Base-by-base conservation (phyloP, 78 protist genomes). In the Speleostelium caveatum region DNA sequence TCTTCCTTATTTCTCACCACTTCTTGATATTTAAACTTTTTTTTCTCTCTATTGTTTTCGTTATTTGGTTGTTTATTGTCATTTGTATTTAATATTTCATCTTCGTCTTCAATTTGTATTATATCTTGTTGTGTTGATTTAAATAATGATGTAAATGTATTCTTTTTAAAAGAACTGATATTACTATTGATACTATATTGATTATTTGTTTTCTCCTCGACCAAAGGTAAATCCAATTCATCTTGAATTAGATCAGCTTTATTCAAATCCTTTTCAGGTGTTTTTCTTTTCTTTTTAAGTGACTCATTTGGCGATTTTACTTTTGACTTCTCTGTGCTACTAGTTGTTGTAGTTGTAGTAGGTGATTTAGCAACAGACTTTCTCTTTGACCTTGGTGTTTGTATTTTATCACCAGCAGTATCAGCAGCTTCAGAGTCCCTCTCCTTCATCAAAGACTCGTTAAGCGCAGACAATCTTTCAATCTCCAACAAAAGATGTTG, bases 1-100 rank as follows among this genome's bases (percentile, higher is more conserved):
- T 80, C 78, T 7, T 68, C 78, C 58, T 80, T 28, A 42, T 51
- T 68, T 56, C 89, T 66, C 16, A 80, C 69, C 0, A 68, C 78
- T 30, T 80, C 89, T 32, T 30, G 22, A 21, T 32, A 39, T 42
- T 80, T 80, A 41, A 53, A 36, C 30, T 80, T 80, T 41, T 66
- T 79, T 28, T 49, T 80, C 19, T 26, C 16, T 24, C 6, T 28
- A 56, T 35, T 36, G 6, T 73, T 36, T 19, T 58, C n/a, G n/a
- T 21, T 56, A 41, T 67, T 38, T 68, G 88, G 12, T 26, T 26
- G 41, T 68, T n/a, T 53, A 26, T n/a, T 30, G 74, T 17, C 26
- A 26, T 3, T 36, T 24, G 39, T 39, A 53, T 66, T n/a, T 6
- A 33, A 32, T 36, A 56, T 39, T 39, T 74, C n/a, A 36, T 74